phyloP scores from a whole-genome alignment of 2,329 filamentous ascomycete species.

The Coniochaeta sp. region DNA sequence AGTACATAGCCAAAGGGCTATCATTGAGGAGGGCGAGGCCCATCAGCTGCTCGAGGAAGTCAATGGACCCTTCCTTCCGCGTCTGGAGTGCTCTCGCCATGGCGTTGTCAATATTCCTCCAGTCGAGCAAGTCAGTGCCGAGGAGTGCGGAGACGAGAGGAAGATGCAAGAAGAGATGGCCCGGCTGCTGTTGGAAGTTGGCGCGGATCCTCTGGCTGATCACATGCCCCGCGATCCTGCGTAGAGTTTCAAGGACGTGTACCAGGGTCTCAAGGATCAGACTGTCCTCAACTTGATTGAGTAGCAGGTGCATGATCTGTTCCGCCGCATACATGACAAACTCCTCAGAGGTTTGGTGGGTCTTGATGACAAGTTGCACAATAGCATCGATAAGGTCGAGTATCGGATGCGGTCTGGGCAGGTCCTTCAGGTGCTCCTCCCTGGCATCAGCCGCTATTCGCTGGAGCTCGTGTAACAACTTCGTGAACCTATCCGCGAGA shows the following conservation, averaged over 20 bases:
- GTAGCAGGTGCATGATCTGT: conserved; percentile 50
- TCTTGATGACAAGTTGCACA: conserved; percentile 56
- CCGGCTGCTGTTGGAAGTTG: conserved; percentile 49
- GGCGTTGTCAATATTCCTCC: conserved; percentile 60
- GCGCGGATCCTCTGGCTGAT: conserved; percentile 48
- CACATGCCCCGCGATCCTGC: conserved; percentile 49
- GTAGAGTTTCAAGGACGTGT: conserved; percentile 52
- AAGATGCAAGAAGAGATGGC: conserved; percentile 47
- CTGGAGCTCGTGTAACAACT: conserved; percentile 51
- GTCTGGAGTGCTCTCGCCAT: conserved; percentile 66
- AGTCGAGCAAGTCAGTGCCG: conserved; percentile 54
- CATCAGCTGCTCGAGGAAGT: conserved; percentile 73
- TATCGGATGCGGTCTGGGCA: conserved; percentile 51
- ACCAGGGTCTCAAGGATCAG: conserved; percentile 55
- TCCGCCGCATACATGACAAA: conserved; percentile 52
- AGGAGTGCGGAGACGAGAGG: conserved; percentile 51
- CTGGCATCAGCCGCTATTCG: conserved; percentile 43
- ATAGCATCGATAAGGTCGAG: conserved; percentile 57
- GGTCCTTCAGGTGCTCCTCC: conserved; percentile 53
- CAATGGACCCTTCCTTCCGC: conserved; percentile 64
- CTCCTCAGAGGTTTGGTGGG: conserved; percentile 53
- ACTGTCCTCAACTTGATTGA: conserved; percentile 45
- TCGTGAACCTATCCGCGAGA: conserved; percentile 48
- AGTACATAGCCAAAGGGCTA: conserved; percentile 68
- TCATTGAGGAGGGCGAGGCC: conserved; percentile 74